These are phyloP conservation scores for Orbilia blumenaviensis DNA, from an alignment of 2,329 filamentous ascomycete species.

Conservation along the genomic window DNA sequence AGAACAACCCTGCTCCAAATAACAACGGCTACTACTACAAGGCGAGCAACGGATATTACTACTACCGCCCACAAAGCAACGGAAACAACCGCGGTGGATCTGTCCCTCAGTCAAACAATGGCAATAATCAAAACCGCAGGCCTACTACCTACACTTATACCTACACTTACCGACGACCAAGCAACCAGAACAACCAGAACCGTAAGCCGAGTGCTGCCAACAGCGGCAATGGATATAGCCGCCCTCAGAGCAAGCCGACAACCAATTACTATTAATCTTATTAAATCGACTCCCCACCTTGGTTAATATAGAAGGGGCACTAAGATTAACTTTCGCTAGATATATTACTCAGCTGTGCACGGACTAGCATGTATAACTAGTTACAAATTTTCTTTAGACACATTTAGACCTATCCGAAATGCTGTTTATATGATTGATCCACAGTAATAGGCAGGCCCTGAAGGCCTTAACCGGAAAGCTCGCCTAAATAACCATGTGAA, in stretches of 20 bases:
- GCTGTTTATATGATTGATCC: too few species aligned
- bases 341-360: too few species aligned
- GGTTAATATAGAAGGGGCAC: background rate
- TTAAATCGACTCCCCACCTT: background rate
- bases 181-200: background rate
- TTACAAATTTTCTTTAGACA: constrained; percentile 1
- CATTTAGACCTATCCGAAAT: background rate
- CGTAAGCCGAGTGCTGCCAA: background rate
- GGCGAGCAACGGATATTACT: constrained; percentile 3
- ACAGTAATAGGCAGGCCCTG: too few species aligned
- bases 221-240: background rate
- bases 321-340: too few species aligned
- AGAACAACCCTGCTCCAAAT: background rate
- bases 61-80: constrained; percentile 3
- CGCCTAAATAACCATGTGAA: too few species aligned
- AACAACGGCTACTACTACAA: too few species aligned
- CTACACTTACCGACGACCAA: constrained; percentile 1
- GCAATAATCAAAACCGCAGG: constrained; percentile 2
- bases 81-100: background rate
- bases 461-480: too few species aligned
- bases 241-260: background rate
- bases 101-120: background rate
- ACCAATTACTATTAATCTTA: background rate
- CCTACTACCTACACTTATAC: background rate
- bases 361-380: too few species aligned